Percentiles rank a stretch among this genome's conserved stretches.
Conservation (phyloP, 176 grass and related monocot genomes). For the Aegilops tauschii region DNA sequence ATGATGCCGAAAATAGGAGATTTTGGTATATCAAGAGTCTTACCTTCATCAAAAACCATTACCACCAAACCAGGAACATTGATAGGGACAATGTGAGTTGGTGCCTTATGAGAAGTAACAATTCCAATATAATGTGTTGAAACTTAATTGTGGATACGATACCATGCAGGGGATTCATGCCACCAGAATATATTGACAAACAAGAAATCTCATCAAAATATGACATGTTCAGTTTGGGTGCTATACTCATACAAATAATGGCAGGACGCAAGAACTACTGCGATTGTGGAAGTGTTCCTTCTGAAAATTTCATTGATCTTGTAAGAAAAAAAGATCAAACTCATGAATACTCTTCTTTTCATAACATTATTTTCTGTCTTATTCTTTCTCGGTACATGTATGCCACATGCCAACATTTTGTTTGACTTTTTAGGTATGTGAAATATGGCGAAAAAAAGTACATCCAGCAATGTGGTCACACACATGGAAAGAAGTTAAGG, state of each 20-base stretch:
- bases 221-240: neutral
- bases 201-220: neutral
- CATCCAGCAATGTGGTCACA: neutral
- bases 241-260: too few relatives aligned
- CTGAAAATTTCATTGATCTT: too few relatives aligned
- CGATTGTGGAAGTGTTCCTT: too few relatives aligned
- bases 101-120: neutral
- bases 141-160: neutral
- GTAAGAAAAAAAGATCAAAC: too few relatives aligned
- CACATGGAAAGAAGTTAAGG: too few relatives aligned
- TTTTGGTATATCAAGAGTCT: neutral
- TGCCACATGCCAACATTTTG: neutral
- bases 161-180: neutral
- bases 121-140: neutral
- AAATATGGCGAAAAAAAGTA: neutral
- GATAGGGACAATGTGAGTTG: neutral
- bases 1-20: neutral
- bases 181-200: neutral
- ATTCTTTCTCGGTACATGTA: neutral
- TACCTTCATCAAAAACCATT: neutral
- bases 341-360: too few relatives aligned
- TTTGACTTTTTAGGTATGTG: neutral
- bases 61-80: neutral
- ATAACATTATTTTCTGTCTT: accelerated
- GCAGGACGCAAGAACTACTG: too few relatives aligned